phyloP scores from a whole-genome alignment of 768 basidiomycete genomes.

The Leucocoprinus sp. region DNA sequence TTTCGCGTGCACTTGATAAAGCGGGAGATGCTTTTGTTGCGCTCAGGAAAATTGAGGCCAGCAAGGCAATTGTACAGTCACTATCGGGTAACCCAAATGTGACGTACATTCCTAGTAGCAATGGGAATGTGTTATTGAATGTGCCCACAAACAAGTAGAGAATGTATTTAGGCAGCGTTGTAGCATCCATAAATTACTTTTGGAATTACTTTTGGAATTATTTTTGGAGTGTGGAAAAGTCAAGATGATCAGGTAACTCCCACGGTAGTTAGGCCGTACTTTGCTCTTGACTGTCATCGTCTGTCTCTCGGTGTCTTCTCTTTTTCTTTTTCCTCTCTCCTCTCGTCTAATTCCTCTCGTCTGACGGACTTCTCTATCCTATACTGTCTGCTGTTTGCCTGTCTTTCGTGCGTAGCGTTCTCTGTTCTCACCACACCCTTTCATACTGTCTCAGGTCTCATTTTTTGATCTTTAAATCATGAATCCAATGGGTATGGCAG shows the following conservation, averaged over 20 bases:
- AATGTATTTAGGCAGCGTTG: slow-evolving; percentile 3
- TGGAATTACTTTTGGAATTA: neutral
- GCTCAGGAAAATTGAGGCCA: slow-evolving; percentile 94
- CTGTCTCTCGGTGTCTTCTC: slow-evolving; percentile 38
- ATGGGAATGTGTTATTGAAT: slow-evolving; percentile 75
- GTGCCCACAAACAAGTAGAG: slow-evolving; percentile 54
- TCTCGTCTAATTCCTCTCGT: slow-evolving; percentile 42
- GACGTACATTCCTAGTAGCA: slow-evolving; percentile 78
- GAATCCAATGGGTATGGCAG: slow-evolving; percentile 75
- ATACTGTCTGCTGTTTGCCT: slow-evolving; percentile 41
- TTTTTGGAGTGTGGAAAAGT: slow-evolving; percentile 11
- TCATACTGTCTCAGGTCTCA: slow-evolving; percentile 32
- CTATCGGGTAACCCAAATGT: slow-evolving; percentile 75
- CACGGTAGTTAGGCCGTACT: slow-evolving; percentile 27
- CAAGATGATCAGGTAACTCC: slow-evolving; percentile 28
- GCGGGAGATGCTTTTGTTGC: slow-evolving; percentile 96
- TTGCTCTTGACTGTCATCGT: slow-evolving; percentile 41
- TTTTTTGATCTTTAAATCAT: slow-evolving; percentile 56
- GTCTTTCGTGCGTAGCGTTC: slow-evolving; percentile 40
- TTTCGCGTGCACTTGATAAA: slow-evolving; percentile 83
- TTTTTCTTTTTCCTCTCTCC: slow-evolving; percentile 40
- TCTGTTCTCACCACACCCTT: slow-evolving; percentile 5
- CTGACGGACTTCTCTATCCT: slow-evolving; percentile 51
- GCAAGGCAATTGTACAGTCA: slow-evolving; percentile 92
- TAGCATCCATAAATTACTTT: slow-evolving; percentile 10